Evolutionary conservation across 768 basidiomycete species (phyloP).

Genomic region (Fomitopsis serialis): DNA sequence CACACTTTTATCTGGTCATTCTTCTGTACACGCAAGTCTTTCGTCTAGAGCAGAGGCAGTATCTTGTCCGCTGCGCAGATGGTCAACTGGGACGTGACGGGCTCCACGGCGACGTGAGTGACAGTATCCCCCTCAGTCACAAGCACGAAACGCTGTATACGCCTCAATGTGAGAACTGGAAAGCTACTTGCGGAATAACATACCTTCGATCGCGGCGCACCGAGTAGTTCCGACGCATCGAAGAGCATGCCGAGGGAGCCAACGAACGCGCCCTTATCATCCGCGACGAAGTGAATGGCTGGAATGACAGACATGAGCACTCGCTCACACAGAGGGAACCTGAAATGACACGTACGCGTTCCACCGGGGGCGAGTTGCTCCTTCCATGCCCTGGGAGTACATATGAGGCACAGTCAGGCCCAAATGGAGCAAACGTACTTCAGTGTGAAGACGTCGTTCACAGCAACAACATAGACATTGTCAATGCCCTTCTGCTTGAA

Average conservation of each 20-base stretch:
- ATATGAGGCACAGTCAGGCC: background rate
- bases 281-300: constrained; percentile 38
- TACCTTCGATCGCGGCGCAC: constrained; percentile 57
- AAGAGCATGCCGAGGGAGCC: constrained; percentile 37
- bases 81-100: constrained; percentile 30
- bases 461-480: constrained; percentile 64
- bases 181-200: constrained; percentile 1
- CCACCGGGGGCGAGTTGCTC: constrained; percentile 50
- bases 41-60: constrained; percentile 24
- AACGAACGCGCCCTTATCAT: constrained; percentile 51
- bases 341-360: constrained; percentile 37
- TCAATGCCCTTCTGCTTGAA: constrained; percentile 75
- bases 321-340: constrained; percentile 25
- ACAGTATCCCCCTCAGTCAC: constrained; percentile 67
- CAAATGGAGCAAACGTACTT: constrained; percentile 19
- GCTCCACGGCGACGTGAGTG: constrained; percentile 48
- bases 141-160: constrained; percentile 53
- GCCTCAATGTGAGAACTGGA: constrained; percentile 18
- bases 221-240: constrained; percentile 51
- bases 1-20: too few species aligned
- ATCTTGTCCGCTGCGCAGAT: constrained; percentile 39
- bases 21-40: too few species aligned
- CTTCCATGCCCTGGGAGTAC: constrained; percentile 55
- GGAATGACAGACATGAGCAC: background rate
- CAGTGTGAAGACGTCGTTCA: constrained; percentile 79